A percentile compares a stretch with the other conserved stretches of the same genome.
Conservation (phyloP, 2,329 filamentous ascomycete genomes). For the Diplocarpon mali region DNA sequence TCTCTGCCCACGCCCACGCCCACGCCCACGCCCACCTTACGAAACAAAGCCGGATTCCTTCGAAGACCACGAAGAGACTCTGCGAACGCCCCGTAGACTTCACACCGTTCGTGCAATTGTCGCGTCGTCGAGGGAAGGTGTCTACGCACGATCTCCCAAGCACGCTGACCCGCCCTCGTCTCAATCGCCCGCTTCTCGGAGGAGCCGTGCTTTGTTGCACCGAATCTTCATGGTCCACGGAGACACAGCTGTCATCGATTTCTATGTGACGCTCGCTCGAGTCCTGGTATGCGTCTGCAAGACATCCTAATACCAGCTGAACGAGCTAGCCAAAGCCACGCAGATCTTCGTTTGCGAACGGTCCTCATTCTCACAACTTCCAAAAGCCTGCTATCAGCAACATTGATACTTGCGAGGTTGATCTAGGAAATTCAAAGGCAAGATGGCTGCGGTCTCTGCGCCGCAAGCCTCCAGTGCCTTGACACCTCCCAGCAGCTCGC, state of each 20-base stretch:
- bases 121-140: too few species aligned
- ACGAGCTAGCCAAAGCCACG: conserved; percentile 7
- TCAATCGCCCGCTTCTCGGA: conserved; percentile 7
- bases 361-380: background rate
- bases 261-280: background rate
- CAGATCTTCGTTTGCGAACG: conserved; percentile 6
- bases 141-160: too few species aligned
- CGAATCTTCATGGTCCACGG: background rate
- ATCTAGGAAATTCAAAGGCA: conserved; percentile 10
- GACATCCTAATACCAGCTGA: conserved; percentile 10
- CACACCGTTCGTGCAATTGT: conserved; percentile 4
- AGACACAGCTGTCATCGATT: conserved; percentile 1
- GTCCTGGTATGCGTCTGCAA: conserved; percentile 1
- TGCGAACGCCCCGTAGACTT: background rate
- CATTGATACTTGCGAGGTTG: conserved; percentile 5
- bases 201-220: conserved; percentile 6
- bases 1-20: background rate
- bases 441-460: conserved; percentile 28
- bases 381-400: background rate
- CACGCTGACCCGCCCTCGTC: background rate
- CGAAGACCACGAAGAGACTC: background rate
- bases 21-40: background rate
- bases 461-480: conserved; percentile 26
- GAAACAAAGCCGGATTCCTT: background rate
- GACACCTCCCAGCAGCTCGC: conserved; percentile 26